Percentiles rank a stretch among this genome's conserved stretches.
Evolutionary conservation across 2,329 filamentous ascomycete genomes (phyloP).

Genomic region (Phoma sp.): DNA sequence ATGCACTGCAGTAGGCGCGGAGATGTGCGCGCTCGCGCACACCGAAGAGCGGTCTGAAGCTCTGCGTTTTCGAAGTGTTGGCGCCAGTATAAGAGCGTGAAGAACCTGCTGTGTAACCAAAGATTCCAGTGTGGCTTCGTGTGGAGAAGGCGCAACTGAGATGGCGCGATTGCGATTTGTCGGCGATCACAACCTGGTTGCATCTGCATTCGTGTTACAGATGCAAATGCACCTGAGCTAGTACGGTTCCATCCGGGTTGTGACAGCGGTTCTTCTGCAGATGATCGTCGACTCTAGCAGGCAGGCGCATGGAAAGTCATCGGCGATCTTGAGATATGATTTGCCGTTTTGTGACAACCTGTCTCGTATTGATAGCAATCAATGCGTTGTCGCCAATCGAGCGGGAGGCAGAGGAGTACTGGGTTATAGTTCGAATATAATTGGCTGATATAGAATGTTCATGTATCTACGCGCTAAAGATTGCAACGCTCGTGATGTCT

Average conservation of each 20-base stretch:
- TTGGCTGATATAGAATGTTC: constrained; percentile 19
- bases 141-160: not conserved
- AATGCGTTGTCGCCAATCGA: not conserved
- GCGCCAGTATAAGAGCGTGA: constrained; percentile 2
- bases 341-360: not conserved
- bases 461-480: constrained; percentile 30
- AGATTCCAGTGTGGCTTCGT: not conserved
- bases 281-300: not conserved
- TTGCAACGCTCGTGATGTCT: constrained; percentile 30
- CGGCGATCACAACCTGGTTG: not conserved
- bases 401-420: constrained; percentile 38
- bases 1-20: not conserved
- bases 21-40: constrained; percentile 9
- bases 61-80: constrained; percentile 7
- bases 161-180: constrained; percentile 5
- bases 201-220: not conserved
- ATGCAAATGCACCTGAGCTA: not conserved
- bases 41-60: constrained; percentile 12
- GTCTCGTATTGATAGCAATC: not conserved
- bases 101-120: constrained; percentile 8
- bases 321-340: not conserved
- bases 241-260: not conserved
- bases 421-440: not conserved
- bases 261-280: not conserved
- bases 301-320: constrained; percentile 1